Evolutionary conservation across 75 land plant genomes (phyloP).

Genomic region (Cryptomeria japonica): DNA sequence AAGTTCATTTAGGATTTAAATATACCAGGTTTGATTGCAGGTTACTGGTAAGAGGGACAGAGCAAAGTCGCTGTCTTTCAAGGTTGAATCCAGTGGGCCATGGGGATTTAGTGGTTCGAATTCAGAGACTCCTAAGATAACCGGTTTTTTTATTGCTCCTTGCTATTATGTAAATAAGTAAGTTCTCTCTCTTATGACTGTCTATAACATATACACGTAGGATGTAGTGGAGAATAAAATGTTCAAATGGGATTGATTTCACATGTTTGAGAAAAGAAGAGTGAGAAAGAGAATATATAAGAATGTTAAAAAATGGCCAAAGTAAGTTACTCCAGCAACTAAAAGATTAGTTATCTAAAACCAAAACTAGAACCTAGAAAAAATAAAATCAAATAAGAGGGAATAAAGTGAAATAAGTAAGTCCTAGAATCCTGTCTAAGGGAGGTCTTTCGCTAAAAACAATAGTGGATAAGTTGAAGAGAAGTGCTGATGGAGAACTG

Average conservation of each 20-base stretch:
- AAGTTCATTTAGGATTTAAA: not conserved
- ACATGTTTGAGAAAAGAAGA: not conserved
- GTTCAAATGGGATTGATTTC: not conserved
- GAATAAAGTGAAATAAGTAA: not conserved
- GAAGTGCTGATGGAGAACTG: not conserved
- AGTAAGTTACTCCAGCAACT: not conserved
- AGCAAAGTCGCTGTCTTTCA: conserved; percentile 91
- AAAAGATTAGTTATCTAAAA: not conserved
- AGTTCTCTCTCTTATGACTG: conserved; percentile 16
- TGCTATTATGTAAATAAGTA: conserved; percentile 89
- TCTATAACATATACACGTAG: not conserved
- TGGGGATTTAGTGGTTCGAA: conserved; percentile 93
- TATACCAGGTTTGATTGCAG: conserved; percentile 23
- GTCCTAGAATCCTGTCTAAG: not conserved
- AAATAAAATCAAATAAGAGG: not conserved
- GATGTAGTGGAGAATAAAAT: not conserved
- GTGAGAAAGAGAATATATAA: not conserved
- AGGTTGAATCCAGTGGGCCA: conserved; percentile 72
- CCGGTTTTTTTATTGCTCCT: conserved; percentile 83
- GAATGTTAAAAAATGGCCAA: not conserved
- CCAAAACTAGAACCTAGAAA: not conserved
- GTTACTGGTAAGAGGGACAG: conserved; percentile 97
- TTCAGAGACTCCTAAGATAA: conserved; percentile 78
- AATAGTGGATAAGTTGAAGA: not conserved
- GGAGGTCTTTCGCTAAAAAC: not conserved